Conservation (phyloP, 2,329 filamentous ascomycete genomes). For the Clarireedia sp. region DNA sequence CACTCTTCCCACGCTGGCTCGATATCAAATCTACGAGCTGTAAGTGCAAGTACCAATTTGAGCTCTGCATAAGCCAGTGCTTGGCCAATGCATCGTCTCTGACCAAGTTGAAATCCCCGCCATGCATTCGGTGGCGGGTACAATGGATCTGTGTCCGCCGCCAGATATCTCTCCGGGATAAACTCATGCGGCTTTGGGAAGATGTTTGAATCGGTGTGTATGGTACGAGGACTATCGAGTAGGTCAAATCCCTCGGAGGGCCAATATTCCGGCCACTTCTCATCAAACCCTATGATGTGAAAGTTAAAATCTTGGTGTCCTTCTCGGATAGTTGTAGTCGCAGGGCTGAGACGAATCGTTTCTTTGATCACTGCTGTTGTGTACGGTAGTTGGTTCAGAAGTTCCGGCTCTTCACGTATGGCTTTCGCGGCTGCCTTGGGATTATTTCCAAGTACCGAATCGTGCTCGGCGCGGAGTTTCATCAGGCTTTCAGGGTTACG, state of each 20-base stretch:
- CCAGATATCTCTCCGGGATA: background rate
- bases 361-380: constrained; percentile 17
- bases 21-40: background rate
- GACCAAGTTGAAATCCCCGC: background rate
- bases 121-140: background rate
- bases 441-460: constrained; percentile 9
- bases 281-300: background rate
- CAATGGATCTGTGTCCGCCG: background rate
- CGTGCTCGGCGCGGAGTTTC: constrained; percentile 12
- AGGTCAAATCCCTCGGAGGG: background rate
- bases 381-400: constrained; percentile 11
- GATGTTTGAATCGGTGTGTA: background rate
- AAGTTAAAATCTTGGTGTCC: background rate
- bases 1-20: background rate
- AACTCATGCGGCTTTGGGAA: background rate
- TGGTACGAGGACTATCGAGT: background rate
- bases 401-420: constrained; percentile 6
- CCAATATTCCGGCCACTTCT: background rate
- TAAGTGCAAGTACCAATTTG: background rate
- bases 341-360: constrained; percentile 12
- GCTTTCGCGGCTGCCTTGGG: background rate
- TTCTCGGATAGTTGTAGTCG: background rate
- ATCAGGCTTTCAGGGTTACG: constrained; percentile 7
- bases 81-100: background rate
- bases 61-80: background rate